Base-by-base conservation (phyloP, 306 rosid species). In the Calophaca sinica region DNA sequence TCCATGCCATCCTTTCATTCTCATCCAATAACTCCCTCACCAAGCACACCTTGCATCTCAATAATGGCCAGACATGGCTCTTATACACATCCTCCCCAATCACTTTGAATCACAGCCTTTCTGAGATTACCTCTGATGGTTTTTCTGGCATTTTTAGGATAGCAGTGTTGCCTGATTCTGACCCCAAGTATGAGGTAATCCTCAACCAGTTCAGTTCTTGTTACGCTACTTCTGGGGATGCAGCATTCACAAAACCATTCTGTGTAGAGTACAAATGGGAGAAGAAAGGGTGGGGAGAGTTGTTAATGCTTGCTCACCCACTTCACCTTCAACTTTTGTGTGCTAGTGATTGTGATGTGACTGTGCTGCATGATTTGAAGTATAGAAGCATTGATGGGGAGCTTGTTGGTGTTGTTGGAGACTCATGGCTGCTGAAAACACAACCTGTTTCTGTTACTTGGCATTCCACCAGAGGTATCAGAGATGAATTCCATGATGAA, bases 271-370 rank as follows among this genome's bases (percentile, higher is more conserved):
- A 94, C 38, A 84, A 70, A 67, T 94, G 92, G 92, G 86, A 83
- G 68, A 91, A 77, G 87, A 88, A 77, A 68, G 92, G 94, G 3
- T 84, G 88, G 84, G 97, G 97, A 0, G 90, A 89, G 63, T 74
- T 94, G 89, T 79, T 94, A 41, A 86, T 94, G 81, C 88, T 94
- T 1, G 96, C 98, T n/a, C 96, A 94, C 59, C 98, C 96, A 76
- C 88, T 94, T 14, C 98, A 91, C 81, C 80, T 87, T 41, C 73
- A 81, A 31, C 90, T 94, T 5, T 58, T 94, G 8, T 32, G 82
- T 9, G 6, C 69, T 53, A 79, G 0, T n/a, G 87, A 64, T 31
- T 72, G 66, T 57, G 69, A 81, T 61, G 81, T 71, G 1, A 78
- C 81, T 6, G 77, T 94, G 65, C 69, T 94, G 42, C 77, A 83